Conservation (phyloP, 2,329 filamentous ascomycete species). For the Atkinsonella hypoxylon region DNA sequence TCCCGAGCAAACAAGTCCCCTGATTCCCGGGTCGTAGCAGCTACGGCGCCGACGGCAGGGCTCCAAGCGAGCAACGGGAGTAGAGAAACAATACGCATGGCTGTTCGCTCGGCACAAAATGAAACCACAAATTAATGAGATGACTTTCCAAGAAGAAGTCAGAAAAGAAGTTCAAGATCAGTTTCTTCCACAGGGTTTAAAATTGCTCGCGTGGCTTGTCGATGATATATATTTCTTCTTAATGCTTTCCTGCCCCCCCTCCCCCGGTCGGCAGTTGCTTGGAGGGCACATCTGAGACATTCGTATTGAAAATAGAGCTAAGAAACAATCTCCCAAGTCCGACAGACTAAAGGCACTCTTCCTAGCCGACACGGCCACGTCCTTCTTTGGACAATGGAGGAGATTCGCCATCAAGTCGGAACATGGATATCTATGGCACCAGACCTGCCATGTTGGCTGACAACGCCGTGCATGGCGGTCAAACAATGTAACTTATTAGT, state of each 20-base stretch:
- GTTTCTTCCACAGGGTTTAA: not conserved
- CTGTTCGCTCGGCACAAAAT: not conserved
- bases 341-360: not conserved
- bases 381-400: not conserved
- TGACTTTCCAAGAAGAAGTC: not conserved
- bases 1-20: constrained; percentile 2
- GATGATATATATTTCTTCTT: not conserved
- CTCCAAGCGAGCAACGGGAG: constrained; percentile 10
- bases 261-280: not conserved
- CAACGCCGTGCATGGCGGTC: not conserved
- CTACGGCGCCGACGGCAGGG: constrained; percentile 2
- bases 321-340: not conserved
- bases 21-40: not conserved
- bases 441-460: not conserved
- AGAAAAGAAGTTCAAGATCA: not conserved
- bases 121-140: not conserved
- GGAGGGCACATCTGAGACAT: not conserved
- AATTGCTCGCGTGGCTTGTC: not conserved
- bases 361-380: not conserved
- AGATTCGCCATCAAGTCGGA: too few relatives aligned
- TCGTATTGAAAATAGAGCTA: not conserved
- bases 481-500: not conserved
- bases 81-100: constrained; percentile 10
- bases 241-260: not conserved
- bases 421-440: not conserved